phyloP scores from a whole-genome alignment of 768 basidiomycete species.

The Termitomyces sp. region DNA sequence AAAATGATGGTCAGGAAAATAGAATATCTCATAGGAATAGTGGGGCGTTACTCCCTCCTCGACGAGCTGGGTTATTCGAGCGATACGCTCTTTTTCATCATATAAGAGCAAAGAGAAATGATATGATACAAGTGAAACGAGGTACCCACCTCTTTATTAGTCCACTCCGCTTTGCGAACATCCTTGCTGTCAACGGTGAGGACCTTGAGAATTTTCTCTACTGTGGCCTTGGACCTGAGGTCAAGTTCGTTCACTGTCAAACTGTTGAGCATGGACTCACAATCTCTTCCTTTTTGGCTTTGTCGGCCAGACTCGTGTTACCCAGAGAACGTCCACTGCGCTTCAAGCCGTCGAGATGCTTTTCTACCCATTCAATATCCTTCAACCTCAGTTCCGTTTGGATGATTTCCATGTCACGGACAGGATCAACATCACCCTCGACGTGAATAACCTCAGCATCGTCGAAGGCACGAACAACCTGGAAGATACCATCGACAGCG shows the following conservation, averaged over 20 bases:
- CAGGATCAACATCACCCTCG: conserved; percentile 94
- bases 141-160: conserved; percentile 84
- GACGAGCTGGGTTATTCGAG: conserved; percentile 95
- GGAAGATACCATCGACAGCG: conserved; percentile 98
- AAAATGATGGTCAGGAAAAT: conserved; percentile 32
- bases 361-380: conserved; percentile 99
- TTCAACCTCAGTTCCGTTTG: conserved; percentile 90
- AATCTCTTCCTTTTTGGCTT: conserved; percentile 94
- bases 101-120: conserved; percentile 2
- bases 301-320: conserved; percentile 80
- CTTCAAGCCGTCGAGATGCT: conserved; percentile 75
- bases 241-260: background rate
- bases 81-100: conserved; percentile 76
- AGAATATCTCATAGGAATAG: conserved; percentile 60
- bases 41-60: conserved; percentile 93
- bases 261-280: conserved; percentile 36
- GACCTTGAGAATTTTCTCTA: conserved; percentile 80
- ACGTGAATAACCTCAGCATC: conserved; percentile 99
- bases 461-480: conserved; percentile 96
- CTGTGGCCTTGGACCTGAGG: conserved; percentile 51
- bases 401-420: conserved; percentile 98
- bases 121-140: background rate
- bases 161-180: conserved; percentile 91
- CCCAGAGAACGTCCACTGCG: conserved; percentile 69
- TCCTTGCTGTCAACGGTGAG: conserved; percentile 82